A percentile compares a stretch with the other conserved stretches of the same genome.
Conservation (phyloP, 1,284 basidiomycete species). For the Cryptococcus sp. region DNA sequence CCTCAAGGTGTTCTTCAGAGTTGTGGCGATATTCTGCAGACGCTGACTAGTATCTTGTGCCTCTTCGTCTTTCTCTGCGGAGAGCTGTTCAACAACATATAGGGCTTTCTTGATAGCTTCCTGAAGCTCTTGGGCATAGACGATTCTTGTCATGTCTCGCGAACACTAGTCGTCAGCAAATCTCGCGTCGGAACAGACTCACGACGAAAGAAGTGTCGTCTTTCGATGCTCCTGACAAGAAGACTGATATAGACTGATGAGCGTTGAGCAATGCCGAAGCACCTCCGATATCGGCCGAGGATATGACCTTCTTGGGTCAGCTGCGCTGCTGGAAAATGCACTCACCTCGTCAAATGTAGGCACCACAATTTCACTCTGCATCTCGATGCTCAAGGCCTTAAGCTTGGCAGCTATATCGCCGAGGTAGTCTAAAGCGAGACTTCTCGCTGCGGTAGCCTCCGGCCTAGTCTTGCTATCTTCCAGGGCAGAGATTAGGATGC, state of each 20-base stretch:
- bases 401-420: constrained; percentile 86
- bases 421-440: constrained; percentile 86
- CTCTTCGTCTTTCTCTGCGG: constrained; percentile 33
- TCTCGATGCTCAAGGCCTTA: constrained; percentile 56
- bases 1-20: constrained; percentile 23
- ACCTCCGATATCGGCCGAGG: constrained; percentile 58
- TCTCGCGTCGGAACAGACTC: constrained; percentile 4
- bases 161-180: constrained; percentile 25
- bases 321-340: neutral
- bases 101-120: constrained; percentile 25
- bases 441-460: constrained; percentile 79
- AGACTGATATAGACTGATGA: constrained; percentile 57
- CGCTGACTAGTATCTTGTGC: constrained; percentile 25
- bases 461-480: constrained; percentile 74
- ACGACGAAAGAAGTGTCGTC: constrained; percentile 43
- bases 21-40: constrained; percentile 25
- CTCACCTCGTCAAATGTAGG: constrained; percentile 70
- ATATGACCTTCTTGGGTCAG: constrained; percentile 60
- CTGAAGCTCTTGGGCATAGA: constrained; percentile 45
- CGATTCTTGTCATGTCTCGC: constrained; percentile 34
- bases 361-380: constrained; percentile 17
- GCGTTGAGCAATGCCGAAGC: constrained; percentile 61
- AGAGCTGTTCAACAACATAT: constrained; percentile 36
- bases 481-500: constrained; percentile 75
- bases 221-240: constrained; percentile 27